Evolutionary conservation across 2,329 filamentous ascomycete species (phyloP).

Genomic region (Calonectria hongkongensis): DNA sequence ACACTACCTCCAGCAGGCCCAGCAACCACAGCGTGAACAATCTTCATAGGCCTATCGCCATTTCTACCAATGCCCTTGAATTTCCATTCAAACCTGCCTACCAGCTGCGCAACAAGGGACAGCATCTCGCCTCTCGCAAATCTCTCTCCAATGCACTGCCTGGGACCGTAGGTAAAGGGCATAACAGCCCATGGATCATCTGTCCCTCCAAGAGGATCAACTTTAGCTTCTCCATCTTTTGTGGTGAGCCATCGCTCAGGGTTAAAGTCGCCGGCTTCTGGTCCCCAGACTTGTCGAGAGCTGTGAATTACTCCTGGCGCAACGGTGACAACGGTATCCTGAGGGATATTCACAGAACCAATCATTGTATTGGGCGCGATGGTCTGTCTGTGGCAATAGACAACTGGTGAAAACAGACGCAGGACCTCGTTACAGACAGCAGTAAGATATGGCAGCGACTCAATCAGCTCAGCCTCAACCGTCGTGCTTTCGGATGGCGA

Average conservation of each 20-base stretch:
- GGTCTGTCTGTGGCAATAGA: constrained; percentile 35
- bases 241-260: constrained; percentile 28
- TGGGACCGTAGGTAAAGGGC: constrained; percentile 34
- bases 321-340: constrained; percentile 31
- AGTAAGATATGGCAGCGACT: constrained; percentile 33
- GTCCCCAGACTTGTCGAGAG: constrained; percentile 31
- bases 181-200: constrained; percentile 36
- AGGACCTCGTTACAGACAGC: constrained; percentile 37
- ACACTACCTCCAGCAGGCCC: constrained; percentile 38
- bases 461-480: constrained; percentile 32
- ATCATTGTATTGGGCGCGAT: constrained; percentile 21
- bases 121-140: constrained; percentile 36
- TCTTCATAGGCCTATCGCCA: constrained; percentile 39
- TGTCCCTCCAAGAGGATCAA: constrained; percentile 43
- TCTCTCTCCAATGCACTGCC: constrained; percentile 34
- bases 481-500: constrained; percentile 9
- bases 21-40: constrained; percentile 37
- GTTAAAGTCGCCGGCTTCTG: constrained; percentile 24
- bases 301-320: constrained; percentile 32
- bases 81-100: constrained; percentile 42
- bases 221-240: constrained; percentile 35
- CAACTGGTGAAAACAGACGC: constrained; percentile 29
- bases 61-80: constrained; percentile 41
- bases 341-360: constrained; percentile 19
- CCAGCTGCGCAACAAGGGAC: constrained; percentile 33